phyloP scores from a whole-genome alignment of 2,329 filamentous ascomycete genomes.

The Colletotrichum lupini region DNA sequence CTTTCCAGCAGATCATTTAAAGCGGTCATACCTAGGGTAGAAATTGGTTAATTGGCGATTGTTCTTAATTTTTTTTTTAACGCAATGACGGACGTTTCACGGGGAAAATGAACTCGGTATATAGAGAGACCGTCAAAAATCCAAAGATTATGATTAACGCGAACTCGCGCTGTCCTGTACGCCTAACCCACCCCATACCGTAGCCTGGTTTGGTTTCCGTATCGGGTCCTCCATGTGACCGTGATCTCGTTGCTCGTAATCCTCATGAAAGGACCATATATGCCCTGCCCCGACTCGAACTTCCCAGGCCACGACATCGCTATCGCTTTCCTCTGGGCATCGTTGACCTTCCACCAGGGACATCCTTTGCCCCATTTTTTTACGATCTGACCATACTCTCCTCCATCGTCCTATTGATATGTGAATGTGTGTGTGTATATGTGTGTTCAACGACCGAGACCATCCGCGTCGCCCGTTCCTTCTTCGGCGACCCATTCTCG shows the following conservation, averaged over 20 bases:
- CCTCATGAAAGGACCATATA: conserved; percentile 8
- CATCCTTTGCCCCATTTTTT: background rate
- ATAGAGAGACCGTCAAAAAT: conserved; percentile 35
- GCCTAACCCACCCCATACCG: conserved; percentile 11
- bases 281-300: background rate
- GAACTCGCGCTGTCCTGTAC: conserved; percentile 18
- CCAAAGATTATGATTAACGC: conserved; percentile 37
- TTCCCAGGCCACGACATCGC: background rate
- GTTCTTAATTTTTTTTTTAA: conserved; percentile 31
- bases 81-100: conserved; percentile 32
- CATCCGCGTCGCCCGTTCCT: conserved; percentile 14
- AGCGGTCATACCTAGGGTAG: conserved; percentile 29
- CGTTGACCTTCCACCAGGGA: background rate
- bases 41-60: conserved; percentile 34
- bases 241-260: conserved; percentile 24
- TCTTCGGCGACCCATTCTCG: conserved; percentile 58
- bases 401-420: background rate
- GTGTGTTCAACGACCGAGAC: background rate
- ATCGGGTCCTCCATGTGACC: conserved; percentile 6
- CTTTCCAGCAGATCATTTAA: conserved; percentile 97
- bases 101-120: conserved; percentile 36
- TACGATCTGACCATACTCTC: background rate
- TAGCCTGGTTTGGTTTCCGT: conserved; percentile 9
- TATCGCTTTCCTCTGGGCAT: background rate
- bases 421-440: too few relatives aligned